phyloP scores from a whole-genome alignment of 1,284 basidiomycete species.

The Tilletia walkeri region DNA sequence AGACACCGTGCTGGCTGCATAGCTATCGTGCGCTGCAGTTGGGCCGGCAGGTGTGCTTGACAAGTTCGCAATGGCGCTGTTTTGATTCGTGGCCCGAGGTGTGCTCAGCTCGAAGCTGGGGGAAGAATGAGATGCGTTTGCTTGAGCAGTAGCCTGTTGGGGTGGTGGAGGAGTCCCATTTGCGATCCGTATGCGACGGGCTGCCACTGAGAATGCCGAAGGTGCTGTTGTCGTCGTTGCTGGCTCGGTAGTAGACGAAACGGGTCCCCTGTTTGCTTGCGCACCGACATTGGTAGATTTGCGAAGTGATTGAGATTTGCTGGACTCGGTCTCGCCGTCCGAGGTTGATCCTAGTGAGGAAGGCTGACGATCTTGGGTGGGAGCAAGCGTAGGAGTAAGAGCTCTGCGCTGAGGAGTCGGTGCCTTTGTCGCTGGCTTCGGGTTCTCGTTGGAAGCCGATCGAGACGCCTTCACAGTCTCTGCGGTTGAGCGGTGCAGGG shows the following conservation, averaged over 20 bases:
- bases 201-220: neutral
- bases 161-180: neutral
- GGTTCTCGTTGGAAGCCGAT: neutral
- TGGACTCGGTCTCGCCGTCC: neutral
- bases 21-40: neutral
- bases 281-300: too few relatives aligned
- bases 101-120: neutral
- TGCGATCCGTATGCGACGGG: neutral
- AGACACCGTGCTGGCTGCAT: conserved; percentile 8
- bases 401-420: neutral
- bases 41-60: neutral
- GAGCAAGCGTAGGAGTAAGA: neutral
- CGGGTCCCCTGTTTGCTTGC: too few relatives aligned
- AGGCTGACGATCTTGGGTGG: neutral
- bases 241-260: neutral
- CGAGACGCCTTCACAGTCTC: neutral
- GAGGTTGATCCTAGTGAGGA: neutral
- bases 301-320: neutral
- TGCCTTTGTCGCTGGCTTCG: neutral
- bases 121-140: neutral
- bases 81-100: neutral
- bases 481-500: neutral
- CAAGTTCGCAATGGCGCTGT: neutral
- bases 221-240: neutral
- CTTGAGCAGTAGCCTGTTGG: neutral